These are phyloP conservation scores for Suillus cothurnatus DNA, from an alignment of 768 basidiomycete genomes.

Conservation along the genomic window DNA sequence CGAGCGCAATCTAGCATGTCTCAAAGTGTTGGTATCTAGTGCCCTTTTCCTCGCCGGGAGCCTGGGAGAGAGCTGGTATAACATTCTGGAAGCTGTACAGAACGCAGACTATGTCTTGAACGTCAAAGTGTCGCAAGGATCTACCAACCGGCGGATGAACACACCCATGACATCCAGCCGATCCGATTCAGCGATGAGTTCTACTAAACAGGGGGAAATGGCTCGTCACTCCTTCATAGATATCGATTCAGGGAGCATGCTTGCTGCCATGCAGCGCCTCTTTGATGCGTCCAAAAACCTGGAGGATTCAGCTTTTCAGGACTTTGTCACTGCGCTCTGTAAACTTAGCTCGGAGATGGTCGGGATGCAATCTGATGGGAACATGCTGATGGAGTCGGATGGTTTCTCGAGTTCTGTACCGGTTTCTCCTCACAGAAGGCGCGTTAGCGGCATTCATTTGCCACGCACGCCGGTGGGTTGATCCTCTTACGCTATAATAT, in stretches of 20 bases:
- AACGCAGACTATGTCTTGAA: slow-evolving; percentile 93
- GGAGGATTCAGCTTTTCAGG: slow-evolving; percentile 79
- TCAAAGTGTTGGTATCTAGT: slow-evolving; percentile 78
- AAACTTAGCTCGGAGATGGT: slow-evolving; percentile 92
- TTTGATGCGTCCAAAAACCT: slow-evolving; percentile 86
- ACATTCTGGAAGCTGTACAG: slow-evolving; percentile 87
- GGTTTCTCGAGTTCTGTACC: slow-evolving; percentile 35
- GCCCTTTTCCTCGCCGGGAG: slow-evolving; percentile 82
- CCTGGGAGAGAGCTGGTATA: slow-evolving; percentile 90
- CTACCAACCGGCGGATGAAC: slow-evolving; percentile 35
- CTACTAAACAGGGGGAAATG: slow-evolving; percentile 21
- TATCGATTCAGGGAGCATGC: slow-evolving; percentile 73
- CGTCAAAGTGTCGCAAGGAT: slow-evolving; percentile 48
- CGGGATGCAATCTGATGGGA: slow-evolving; percentile 68
- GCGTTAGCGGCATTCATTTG: slow-evolving; percentile 88
- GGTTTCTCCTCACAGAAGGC: slow-evolving; percentile 57
- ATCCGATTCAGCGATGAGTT: slow-evolving; percentile 37
- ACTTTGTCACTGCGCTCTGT: slow-evolving; percentile 79
- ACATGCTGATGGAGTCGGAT: slow-evolving; percentile 23
- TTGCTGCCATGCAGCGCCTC: slow-evolving; percentile 72
- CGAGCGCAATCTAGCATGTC: slow-evolving; percentile 87
- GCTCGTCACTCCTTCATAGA: slow-evolving; percentile 65
- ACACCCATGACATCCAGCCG: slow-evolving; percentile 38
- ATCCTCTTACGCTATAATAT: slow-evolving; percentile 3
- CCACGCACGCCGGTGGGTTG: slow-evolving; percentile 65